phyloP scores from a whole-genome alignment of 2,329 filamentous ascomycete species.

The Ilyonectria robusta region DNA sequence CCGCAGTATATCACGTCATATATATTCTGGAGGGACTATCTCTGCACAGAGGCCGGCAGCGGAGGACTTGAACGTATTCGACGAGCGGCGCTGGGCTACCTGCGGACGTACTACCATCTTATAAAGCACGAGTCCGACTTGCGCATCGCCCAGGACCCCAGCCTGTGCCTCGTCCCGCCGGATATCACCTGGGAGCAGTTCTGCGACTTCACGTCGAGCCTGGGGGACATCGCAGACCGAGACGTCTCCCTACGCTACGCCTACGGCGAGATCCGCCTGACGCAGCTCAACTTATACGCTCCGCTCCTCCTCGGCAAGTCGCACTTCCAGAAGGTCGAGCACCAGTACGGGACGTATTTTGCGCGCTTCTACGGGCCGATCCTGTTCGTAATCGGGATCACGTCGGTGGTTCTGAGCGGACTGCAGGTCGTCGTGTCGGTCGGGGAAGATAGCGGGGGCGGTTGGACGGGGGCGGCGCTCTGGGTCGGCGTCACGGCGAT shows the following conservation, averaged over 20 bases:
- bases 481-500: conserved; percentile 33
- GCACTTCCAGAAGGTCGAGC: conserved; percentile 42
- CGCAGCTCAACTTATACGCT: conserved; percentile 51
- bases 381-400: conserved; percentile 41
- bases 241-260: conserved; percentile 51
- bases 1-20: conserved; percentile 54
- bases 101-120: conserved; percentile 54
- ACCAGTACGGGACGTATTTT: conserved; percentile 44
- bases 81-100: conserved; percentile 51
- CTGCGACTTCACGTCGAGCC: conserved; percentile 49
- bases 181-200: conserved; percentile 47
- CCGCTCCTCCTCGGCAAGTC: conserved; percentile 38
- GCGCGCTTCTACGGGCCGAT: conserved; percentile 41
- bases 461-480: conserved; percentile 18
- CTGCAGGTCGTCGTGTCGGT: conserved; percentile 34
- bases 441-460: neutral
- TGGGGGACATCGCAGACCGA: conserved; percentile 44
- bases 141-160: conserved; percentile 46
- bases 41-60: conserved; percentile 22
- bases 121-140: conserved; percentile 55
- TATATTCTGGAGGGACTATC: conserved; percentile 52
- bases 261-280: conserved; percentile 57
- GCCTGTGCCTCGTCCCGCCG: conserved; percentile 47
- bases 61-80: conserved; percentile 18
- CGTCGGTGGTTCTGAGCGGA: conserved; percentile 14